These are phyloP conservation scores for Boletellus ananiceps DNA, from an alignment of 768 basidiomycete genomes.

Conservation along the genomic window DNA sequence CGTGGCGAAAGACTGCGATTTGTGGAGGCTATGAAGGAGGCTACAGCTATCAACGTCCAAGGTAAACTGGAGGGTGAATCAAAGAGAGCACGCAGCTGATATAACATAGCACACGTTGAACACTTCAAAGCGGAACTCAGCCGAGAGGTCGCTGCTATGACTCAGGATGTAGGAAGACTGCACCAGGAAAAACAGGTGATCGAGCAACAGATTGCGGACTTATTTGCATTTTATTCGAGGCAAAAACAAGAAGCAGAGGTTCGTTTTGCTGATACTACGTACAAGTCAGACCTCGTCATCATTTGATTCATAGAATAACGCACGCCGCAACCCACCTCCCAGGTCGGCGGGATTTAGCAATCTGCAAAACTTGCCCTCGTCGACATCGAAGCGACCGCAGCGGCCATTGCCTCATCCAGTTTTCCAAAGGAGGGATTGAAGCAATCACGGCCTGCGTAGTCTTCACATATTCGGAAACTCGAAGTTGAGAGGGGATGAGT, in stretches of 20 bases:
- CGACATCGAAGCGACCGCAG: slow-evolving; percentile 20
- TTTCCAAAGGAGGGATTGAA: slow-evolving; percentile 20
- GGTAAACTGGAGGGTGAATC: slow-evolving; percentile 35
- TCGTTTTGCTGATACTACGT: slow-evolving; percentile 1
- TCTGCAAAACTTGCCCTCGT: slow-evolving; percentile 25
- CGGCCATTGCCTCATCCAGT: slow-evolving; percentile 31
- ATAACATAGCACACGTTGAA: slow-evolving; percentile 67
- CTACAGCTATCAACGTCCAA: slow-evolving; percentile 83
- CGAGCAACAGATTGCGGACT: slow-evolving; percentile 67
- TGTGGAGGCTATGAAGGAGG: slow-evolving; percentile 94
- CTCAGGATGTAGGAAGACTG: slow-evolving; percentile 65
- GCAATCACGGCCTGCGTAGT: neutral
- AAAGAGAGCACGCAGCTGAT: slow-evolving; percentile 1
- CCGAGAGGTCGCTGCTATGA: slow-evolving; percentile 69
- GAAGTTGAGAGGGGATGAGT: neutral
- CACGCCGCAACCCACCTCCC: slow-evolving; percentile 21
- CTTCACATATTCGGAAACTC: neutral
- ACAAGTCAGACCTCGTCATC: neutral
- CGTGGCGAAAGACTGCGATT: slow-evolving; percentile 81
- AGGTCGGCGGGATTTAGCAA: slow-evolving; percentile 20
- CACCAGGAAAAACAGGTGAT: slow-evolving; percentile 61
- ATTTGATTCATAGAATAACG: slow-evolving; percentile 17
- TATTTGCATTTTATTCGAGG: slow-evolving; percentile 69
- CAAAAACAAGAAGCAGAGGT: slow-evolving; percentile 46
- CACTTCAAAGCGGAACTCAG: slow-evolving; percentile 81